A percentile compares a stretch with the other conserved stretches of the same genome.
These are phyloP conservation scores for Saitozyma podzolica DNA, from an alignment of 768 basidiomycete species.

Conservation along the genomic window DNA sequence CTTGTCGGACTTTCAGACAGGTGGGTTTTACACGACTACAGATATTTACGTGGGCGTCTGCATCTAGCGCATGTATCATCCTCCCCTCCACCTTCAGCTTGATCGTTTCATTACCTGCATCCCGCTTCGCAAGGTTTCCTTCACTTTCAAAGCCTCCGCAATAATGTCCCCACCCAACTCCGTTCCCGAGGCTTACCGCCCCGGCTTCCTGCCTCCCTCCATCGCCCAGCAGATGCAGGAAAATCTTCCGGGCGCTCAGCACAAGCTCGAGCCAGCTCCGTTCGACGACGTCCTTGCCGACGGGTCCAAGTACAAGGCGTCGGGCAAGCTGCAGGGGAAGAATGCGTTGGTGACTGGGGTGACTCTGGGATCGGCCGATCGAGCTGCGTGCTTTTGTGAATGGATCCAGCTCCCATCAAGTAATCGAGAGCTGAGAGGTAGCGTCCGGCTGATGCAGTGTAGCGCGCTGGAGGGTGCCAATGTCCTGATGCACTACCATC, in stretches of 20 bases:
- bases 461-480: conserved; percentile 49
- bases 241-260: conserved; percentile 42
- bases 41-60: too few species aligned
- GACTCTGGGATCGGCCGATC: conserved; percentile 60
- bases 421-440: too few species aligned
- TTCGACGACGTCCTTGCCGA: conserved; percentile 56
- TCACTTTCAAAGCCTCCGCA: too few species aligned
- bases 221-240: conserved; percentile 50
- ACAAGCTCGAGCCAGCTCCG: conserved; percentile 40
- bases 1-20: too few species aligned
- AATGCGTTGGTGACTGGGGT: conserved; percentile 58
- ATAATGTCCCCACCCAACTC: conserved; percentile 44
- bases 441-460: conserved; percentile 6
- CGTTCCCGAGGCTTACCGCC: conserved; percentile 49
- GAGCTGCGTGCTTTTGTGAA: conserved; percentile 52
- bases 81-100: too few species aligned
- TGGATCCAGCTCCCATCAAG: neutral
- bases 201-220: conserved; percentile 42
- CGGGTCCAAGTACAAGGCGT: conserved; percentile 57
- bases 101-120: too few species aligned
- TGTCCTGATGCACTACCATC: conserved; percentile 34
- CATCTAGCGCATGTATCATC: too few species aligned
- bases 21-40: too few species aligned
- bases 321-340: conserved; percentile 58
- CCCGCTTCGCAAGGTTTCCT: too few species aligned